A percentile compares a stretch with the other conserved stretches of the same genome.
phyloP scores from a whole-genome alignment of 495 filamentous ascomycete genomes.

The Aspergillus steynii region DNA sequence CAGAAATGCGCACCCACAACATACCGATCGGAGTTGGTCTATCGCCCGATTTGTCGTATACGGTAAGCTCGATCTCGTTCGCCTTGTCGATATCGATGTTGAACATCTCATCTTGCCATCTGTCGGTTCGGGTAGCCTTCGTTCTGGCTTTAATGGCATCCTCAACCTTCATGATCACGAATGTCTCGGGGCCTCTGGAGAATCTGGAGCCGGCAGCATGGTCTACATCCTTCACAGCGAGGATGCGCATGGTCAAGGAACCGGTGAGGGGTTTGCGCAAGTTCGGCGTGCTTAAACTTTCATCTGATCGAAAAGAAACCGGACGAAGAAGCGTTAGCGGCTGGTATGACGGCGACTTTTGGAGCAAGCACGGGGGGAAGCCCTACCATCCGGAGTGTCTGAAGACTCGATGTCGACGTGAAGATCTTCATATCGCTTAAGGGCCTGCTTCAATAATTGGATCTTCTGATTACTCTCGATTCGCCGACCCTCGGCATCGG shows the following conservation, averaged over 20 bases:
- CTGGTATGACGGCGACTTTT: background rate
- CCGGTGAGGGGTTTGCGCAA: slow-evolving; percentile 91
- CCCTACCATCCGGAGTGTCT: slow-evolving; percentile 81
- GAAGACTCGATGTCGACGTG: slow-evolving; percentile 89
- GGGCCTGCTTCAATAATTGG: slow-evolving; percentile 87
- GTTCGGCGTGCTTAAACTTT: slow-evolving; percentile 93
- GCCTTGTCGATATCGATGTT: slow-evolving; percentile 94
- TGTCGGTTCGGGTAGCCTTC: slow-evolving; percentile 81
- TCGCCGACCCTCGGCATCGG: slow-evolving; percentile 83
- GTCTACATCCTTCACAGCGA: slow-evolving; percentile 91
- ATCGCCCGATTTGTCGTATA: slow-evolving; percentile 90
- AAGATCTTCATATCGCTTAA: slow-evolving; percentile 96
- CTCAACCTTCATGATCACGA: slow-evolving; percentile 93
- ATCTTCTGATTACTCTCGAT: slow-evolving; percentile 98
- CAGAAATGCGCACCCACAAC: slow-evolving; percentile 94
- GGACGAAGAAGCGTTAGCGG: background rate
- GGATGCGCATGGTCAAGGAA: slow-evolving; percentile 79
- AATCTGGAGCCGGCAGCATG: slow-evolving; percentile 88
- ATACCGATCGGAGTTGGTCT: slow-evolving; percentile 91
- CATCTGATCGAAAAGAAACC: slow-evolving; percentile 59
- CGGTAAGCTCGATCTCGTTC: slow-evolving; percentile 95
- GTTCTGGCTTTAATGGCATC: slow-evolving; percentile 87
- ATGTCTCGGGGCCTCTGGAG: slow-evolving; percentile 88
- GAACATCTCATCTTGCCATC: slow-evolving; percentile 88
- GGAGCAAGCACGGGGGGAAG: slow-evolving; percentile 6